phyloP scores from a whole-genome alignment of 2,329 filamentous ascomycete species.

The Aspergillus ruber region DNA sequence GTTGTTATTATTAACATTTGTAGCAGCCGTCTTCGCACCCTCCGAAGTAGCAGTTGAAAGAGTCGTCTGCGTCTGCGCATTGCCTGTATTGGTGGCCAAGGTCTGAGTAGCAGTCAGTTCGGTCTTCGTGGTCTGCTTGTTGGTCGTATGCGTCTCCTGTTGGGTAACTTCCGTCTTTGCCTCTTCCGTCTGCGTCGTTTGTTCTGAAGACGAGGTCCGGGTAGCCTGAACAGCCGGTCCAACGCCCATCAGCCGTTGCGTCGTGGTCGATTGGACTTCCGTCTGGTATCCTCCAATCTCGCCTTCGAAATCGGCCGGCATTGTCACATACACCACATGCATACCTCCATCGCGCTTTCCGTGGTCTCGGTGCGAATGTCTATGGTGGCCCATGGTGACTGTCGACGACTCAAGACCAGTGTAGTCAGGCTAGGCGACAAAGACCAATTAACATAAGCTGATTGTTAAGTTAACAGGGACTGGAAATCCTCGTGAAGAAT shows the following conservation, averaged over 20 bases:
- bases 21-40: constrained; percentile 5
- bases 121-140: constrained; percentile 7
- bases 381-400: not conserved
- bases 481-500: no score
- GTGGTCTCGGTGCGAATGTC: not conserved
- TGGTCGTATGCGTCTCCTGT: constrained; percentile 9
- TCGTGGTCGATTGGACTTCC: constrained; percentile 3
- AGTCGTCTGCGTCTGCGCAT: constrained; percentile 10
- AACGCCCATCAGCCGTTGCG: constrained; percentile 16
- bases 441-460: not conserved
- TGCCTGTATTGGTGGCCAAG: constrained; percentile 2
- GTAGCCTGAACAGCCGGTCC: constrained; percentile 21
- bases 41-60: constrained; percentile 16
- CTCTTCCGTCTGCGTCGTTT: not conserved
- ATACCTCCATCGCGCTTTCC: constrained; percentile 11
- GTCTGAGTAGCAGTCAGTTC: not conserved
- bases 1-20: constrained; percentile 6
- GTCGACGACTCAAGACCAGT: not conserved
- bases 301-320: constrained; percentile 47
- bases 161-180: constrained; percentile 9
- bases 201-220: constrained; percentile 6
- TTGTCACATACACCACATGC: constrained; percentile 47
- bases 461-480: not conserved
- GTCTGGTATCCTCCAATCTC: constrained; percentile 45
- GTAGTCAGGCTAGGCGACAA: not conserved